These are phyloP conservation scores for Phaeosphaeria sp. DNA, from an alignment of 2,329 filamentous ascomycete species.

Conservation along the genomic window DNA sequence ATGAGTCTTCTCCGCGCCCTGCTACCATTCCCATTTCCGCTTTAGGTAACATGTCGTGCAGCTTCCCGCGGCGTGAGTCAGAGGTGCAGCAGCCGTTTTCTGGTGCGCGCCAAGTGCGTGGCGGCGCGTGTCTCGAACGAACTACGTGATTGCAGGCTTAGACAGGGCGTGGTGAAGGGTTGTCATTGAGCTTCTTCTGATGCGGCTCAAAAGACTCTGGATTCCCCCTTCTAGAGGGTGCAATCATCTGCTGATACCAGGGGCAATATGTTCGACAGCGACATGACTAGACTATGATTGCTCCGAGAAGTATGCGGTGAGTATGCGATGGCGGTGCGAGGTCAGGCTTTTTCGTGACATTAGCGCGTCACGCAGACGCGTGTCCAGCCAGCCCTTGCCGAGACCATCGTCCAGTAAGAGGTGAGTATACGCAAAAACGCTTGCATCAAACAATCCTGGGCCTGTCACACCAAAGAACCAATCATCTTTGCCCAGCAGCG, in stretches of 20 bases:
- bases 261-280: neutral
- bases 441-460: constrained; percentile 84
- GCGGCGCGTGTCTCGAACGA: constrained; percentile 10
- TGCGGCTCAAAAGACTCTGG: neutral
- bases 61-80: constrained; percentile 38
- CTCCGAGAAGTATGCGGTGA: constrained; percentile 56
- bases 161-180: neutral
- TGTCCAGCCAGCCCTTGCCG: constrained; percentile 65
- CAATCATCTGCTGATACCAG: neutral
- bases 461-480: constrained; percentile 66
- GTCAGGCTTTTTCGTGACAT: constrained; percentile 67
- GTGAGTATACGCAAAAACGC: constrained; percentile 88
- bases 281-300: constrained; percentile 6
- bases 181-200: neutral
- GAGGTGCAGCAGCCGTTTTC: constrained; percentile 17
- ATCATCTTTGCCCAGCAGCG: constrained; percentile 61
- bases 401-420: constrained; percentile 72
- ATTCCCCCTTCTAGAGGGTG: neutral
- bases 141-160: neutral
- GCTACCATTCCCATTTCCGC: constrained; percentile 16
- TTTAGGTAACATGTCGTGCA: constrained; percentile 38
- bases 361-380: constrained; percentile 64
- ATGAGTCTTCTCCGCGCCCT: constrained; percentile 21
- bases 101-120: constrained; percentile 13
- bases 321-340: constrained; percentile 66